Conservation (phyloP, 345 rosid species). For the Noccaea caerulescens region DNA sequence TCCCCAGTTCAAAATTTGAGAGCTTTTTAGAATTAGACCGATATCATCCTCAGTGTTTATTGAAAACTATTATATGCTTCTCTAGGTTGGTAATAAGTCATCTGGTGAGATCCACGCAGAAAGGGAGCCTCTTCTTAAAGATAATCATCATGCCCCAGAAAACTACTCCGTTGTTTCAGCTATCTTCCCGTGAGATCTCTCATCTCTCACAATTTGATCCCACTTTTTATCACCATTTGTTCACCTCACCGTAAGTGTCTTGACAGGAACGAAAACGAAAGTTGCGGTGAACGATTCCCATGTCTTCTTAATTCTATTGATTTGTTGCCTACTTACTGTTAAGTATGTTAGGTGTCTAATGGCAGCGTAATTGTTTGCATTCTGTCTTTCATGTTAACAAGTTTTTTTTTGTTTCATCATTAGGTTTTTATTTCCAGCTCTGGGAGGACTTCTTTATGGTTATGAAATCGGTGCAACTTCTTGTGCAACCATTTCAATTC, state of each 20-base stretch:
- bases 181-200: slow-evolving; percentile 68
- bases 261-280: too few species aligned
- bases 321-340: not conserved
- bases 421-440: slow-evolving; percentile 95
- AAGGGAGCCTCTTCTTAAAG: slow-evolving; percentile 74
- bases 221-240: not conserved
- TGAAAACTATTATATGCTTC: slow-evolving; percentile 5
- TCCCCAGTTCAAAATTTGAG: too few species aligned
- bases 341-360: not conserved
- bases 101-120: slow-evolving; percentile 64
- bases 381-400: slow-evolving; percentile 17
- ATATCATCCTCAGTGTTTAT: not conserved
- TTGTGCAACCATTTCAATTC: slow-evolving; percentile 82
- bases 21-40: too few species aligned
- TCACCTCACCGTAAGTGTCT: not conserved
- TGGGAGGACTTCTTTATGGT: slow-evolving; percentile 94
- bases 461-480: slow-evolving; percentile 96
- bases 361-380: slow-evolving; percentile 10
- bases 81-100: slow-evolving; percentile 61
- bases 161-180: slow-evolving; percentile 62
- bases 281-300: too few species aligned
- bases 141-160: slow-evolving; percentile 48
- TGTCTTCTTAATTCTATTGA: not conserved
- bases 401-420: slow-evolving; percentile 34
- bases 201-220: not conserved